Base-by-base conservation (phyloP, 2,329 filamentous ascomycete species). In the Proliferodiscus dingleyae region DNA sequence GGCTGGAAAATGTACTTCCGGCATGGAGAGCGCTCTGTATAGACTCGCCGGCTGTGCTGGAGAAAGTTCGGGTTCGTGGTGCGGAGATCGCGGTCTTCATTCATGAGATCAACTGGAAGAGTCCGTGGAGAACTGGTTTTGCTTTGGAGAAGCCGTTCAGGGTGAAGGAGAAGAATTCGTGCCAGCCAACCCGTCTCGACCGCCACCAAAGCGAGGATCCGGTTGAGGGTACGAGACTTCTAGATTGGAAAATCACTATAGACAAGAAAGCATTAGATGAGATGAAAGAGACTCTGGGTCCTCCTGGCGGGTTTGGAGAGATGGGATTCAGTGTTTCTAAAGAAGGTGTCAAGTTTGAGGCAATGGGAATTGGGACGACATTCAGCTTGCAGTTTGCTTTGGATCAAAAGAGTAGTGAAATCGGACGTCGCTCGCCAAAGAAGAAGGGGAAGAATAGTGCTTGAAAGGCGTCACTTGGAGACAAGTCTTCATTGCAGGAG, bases 251-350 rank as follows among this genome's bases (percentile, higher is more conserved):
- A 22, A 37, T 51, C 21, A 34, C 29, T 5, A 22, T 51, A 1
- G 39, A 41, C 7, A 37, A 41, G 21, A 30, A 24, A 13, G 49
- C 49, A n/a, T 16, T 51, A 2, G 29, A 48, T 30, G 49, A 51
- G 39, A 48, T 51, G 33, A 51, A 39, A 23, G 49, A 47, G 39
- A 48, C 42, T n/a, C 34, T 51, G 19, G 45, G 45, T 9, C 49
- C 49, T 7, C 45, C 45, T 13, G 49, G 49, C 6, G 49, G 45
- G 6, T 51, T 51, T 28, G 49, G 49, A 6, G 49, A 51, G 34
- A 36, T 51, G 38, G 49, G 49, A 15, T 51, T 51, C 28, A 33
- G 43, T 43, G 42, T 48, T 37, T 29, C 45, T n/a, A 32, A 28
- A 9, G 42, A 48, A 18, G 32, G 42, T 3, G 49, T 51, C 10